Evolutionary conservation across 1,284 basidiomycete species (phyloP), one percentile per base, ranked within the genome.

Genomic region (Tilletia setariae): DNA sequence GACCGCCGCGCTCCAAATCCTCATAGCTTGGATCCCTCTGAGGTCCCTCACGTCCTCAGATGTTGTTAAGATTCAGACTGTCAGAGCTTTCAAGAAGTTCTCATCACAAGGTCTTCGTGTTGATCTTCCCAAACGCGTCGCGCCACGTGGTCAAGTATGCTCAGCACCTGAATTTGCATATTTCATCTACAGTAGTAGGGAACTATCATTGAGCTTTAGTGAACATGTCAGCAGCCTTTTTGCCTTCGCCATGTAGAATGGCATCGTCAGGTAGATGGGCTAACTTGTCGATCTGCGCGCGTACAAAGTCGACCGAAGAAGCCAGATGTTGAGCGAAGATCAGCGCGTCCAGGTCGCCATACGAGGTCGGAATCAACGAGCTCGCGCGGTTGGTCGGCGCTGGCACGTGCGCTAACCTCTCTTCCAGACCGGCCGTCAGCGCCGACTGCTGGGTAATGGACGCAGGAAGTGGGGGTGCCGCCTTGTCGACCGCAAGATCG

Each of bases 401-500:
- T 4, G 56, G 56, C 4, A 61, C 56, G 28, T 61, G 56, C 16
- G 56, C 56, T 9, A 61, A 15, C 56, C 35, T 61, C 28, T 61
- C 56, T 7, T 61, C 32, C 15, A 21, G 56, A 0, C 56, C 28
- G 8, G 28, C 35, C 1, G 56, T 32, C 19, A 32, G 56, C 6
- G 32, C 28, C 1, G 56, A 30, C 56, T 61, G 9, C 28, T 30
- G 6, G 30, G 32, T 30, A 13, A 35, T 40, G 1, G 56, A 61
- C 15, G 56, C 56, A 11, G 56, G 56, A 19, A 61, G 56, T 21
- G 28, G 19, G 7, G 56, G 56, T 40, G 56, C 56, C 15, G 56
- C 28, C 56, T 61, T 61, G 59, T 69, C 68, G 30, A 23, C 35
- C 9, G 68, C 68, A 30, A 69, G 65, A 25, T 66, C 68, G 19